These are phyloP conservation scores for Sutorius australiensis DNA, from an alignment of 768 basidiomycete species.

Conservation along the genomic window DNA sequence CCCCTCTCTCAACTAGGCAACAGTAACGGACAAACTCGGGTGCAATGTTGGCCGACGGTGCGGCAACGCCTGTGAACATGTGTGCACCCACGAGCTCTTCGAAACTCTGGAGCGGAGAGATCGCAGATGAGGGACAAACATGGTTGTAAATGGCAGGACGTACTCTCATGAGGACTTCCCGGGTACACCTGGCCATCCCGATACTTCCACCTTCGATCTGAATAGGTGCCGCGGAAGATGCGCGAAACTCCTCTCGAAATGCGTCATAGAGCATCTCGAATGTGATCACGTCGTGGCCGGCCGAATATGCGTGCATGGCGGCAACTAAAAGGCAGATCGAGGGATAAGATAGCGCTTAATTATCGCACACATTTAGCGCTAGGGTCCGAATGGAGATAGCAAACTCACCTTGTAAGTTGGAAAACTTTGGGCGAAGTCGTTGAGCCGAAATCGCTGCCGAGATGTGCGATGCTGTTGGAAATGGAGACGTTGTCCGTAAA, in stretches of 20 bases:
- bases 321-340: slow-evolving; percentile 81
- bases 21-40: slow-evolving; percentile 77
- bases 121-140: slow-evolving; percentile 1
- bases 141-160: slow-evolving; percentile 26
- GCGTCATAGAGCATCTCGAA: slow-evolving; percentile 88
- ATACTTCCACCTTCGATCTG: slow-evolving; percentile 71
- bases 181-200: slow-evolving; percentile 66
- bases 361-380: neutral
- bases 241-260: slow-evolving; percentile 71
- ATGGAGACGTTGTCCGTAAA: slow-evolving; percentile 51
- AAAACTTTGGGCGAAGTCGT: slow-evolving; percentile 51
- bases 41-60: slow-evolving; percentile 46
- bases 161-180: slow-evolving; percentile 64
- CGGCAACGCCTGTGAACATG: slow-evolving; percentile 52
- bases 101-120: slow-evolving; percentile 55
- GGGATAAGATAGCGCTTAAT: slow-evolving; percentile 70
- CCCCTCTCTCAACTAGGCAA: slow-evolving; percentile 57
- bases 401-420: slow-evolving; percentile 50
- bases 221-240: slow-evolving; percentile 70
- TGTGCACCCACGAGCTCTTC: slow-evolving; percentile 57
- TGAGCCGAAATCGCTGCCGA: slow-evolving; percentile 45
- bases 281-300: slow-evolving; percentile 77
- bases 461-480: slow-evolving; percentile 47
- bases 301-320: slow-evolving; percentile 69
- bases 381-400: neutral